Evolutionary conservation across 1,284 basidiomycete species (phyloP), one percentile per base, ranked within the genome.

Genomic region (Apiotrichum montevideense): DNA sequence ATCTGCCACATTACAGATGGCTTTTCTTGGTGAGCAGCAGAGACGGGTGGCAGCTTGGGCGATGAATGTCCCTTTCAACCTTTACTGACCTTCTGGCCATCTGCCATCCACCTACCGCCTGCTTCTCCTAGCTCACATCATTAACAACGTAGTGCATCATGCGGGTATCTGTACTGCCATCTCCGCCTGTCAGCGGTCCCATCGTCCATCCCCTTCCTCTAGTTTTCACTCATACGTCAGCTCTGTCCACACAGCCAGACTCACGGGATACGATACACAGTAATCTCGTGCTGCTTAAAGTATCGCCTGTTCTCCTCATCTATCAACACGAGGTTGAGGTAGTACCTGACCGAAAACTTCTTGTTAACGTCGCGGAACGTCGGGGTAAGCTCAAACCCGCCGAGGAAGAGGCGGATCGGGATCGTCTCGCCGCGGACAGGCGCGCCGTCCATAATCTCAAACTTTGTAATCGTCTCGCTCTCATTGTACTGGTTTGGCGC

Each of bases 291-390:
- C 57, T 74, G 72, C 61, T 77, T 77, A 60, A 76, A 77, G 59
- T 76, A 77, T 51, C 75, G 59, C 57, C 75, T 64, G 76, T 98
- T 98, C 81, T 98, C 95, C 76, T 98, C 94, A 73, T 98, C 95
- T 61, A 98, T 93, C 59, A 97, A 83, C 3, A 98, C 96, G 40
- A 98, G 80, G 73, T 98, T 98, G 64, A 96, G 83, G 75, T 98
- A 98, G 78, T 98, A 98, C 55, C 95, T 81, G 40, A 90, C 90
- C 71, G 87, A 92, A 78, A 98, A 98, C 79, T 95, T 97, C 83
- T 98, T 98, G 83, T 98, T 98, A 65, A 98, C 91, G 67, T 98
- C 95, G 29, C 95, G 84, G 84, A 98, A 98, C 9, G 95, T 98
- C 1, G 96, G 96, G 3, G 95, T 98, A 50, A 98, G 80, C 75